These are phyloP conservation scores for Datisca glomerata DNA, from an alignment of 306 rosid genomes.

Conservation along the genomic window DNA sequence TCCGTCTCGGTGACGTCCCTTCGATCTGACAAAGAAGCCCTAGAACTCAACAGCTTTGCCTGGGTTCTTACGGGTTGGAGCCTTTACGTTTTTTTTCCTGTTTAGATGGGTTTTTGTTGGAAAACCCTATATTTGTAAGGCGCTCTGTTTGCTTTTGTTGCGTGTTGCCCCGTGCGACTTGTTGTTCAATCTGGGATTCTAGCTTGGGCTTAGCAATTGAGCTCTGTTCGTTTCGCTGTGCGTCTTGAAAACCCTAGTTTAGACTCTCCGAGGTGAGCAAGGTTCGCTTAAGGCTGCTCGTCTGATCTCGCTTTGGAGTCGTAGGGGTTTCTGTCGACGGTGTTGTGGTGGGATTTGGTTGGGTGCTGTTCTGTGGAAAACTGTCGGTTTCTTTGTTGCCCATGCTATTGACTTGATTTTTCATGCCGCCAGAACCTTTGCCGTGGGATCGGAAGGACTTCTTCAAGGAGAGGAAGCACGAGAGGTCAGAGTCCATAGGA, in stretches of 20 bases:
- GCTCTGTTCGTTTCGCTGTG: background rate
- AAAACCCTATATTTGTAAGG: conserved; percentile 20
- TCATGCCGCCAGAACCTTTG: conserved; percentile 99
- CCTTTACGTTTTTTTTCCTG: background rate
- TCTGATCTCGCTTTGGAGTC: conserved; percentile 17
- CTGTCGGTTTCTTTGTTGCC: conserved; percentile 31
- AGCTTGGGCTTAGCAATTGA: background rate
- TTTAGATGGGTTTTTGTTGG: background rate
- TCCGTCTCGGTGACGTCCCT: conserved; percentile 6
- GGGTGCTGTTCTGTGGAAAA: conserved; percentile 2
- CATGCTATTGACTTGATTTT: conserved; percentile 70
- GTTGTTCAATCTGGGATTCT: conserved; percentile 28
- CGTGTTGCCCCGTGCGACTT: conserved; percentile 17
- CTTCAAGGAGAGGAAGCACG: conserved; percentile 98
- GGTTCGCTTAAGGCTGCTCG: conserved; percentile 4
- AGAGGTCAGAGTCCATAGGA: conserved; percentile 71
- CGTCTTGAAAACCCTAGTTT: conserved; percentile 26
- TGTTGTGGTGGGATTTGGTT: background rate
- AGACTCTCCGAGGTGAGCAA: conserved; percentile 5
- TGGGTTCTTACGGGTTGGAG: background rate
- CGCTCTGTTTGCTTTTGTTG: conserved; percentile 21
- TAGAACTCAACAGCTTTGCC: conserved; percentile 1
- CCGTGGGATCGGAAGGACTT: conserved; percentile 98
- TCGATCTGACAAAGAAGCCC: conserved; percentile 31
- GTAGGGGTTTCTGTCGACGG: background rate